A percentile compares a stretch with the other conserved stretches of the same genome.
These are phyloP conservation scores for Sporothrix phasma DNA, from an alignment of 2,329 filamentous ascomycete species.

Conservation along the genomic window DNA sequence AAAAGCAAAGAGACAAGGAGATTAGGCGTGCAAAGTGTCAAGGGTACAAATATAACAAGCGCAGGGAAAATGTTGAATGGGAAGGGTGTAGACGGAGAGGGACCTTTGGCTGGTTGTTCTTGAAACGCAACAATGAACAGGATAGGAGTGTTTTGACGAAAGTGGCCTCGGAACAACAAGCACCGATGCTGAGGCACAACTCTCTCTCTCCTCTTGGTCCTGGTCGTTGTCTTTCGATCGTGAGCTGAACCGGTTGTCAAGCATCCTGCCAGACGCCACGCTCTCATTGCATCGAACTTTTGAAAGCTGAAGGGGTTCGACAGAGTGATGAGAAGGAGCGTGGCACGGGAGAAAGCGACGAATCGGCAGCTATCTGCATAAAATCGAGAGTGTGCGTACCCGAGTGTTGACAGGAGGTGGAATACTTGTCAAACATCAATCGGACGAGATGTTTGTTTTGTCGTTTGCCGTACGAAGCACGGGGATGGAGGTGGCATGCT, in stretches of 20 bases:
- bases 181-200: not conserved
- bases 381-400: not conserved
- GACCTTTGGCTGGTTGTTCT: not conserved
- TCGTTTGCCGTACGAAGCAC: not conserved
- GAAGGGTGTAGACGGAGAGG: conserved; percentile 9
- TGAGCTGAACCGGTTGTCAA: not conserved
- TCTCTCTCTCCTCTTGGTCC: not conserved
- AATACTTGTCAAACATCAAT: not conserved
- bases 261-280: not conserved
- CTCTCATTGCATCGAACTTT: not conserved
- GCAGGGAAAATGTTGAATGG: conserved; percentile 8
- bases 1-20: not conserved
- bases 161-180: not conserved
- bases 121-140: not conserved
- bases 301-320: not conserved
- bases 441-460: not conserved
- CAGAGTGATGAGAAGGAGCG: not conserved
- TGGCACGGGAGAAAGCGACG: not conserved
- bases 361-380: not conserved
- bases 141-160: not conserved
- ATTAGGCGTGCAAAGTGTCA: not conserved
- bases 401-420: not conserved
- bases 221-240: not conserved
- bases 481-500: not conserved
- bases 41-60: not conserved